A percentile compares a stretch with the other conserved stretches of the same genome.
These are phyloP conservation scores for Leucosporidium yakuticum DNA, from an alignment of 768 basidiomycete genomes.

Conservation along the genomic window DNA sequence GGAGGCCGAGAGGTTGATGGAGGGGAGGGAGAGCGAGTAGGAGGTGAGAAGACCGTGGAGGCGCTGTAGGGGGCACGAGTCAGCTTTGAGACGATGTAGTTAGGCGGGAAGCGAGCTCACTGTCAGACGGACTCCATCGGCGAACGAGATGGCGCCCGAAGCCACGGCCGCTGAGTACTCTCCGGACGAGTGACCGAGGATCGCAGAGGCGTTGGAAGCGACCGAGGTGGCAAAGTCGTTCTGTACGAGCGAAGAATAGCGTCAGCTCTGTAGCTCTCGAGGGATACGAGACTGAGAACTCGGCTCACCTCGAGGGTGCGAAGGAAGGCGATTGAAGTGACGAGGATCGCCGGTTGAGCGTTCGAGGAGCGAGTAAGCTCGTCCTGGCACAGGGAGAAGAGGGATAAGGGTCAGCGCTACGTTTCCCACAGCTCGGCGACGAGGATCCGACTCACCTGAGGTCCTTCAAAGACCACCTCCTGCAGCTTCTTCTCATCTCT, in stretches of 20 bases:
- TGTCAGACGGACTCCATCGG: constrained; percentile 36
- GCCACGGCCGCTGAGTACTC: constrained; percentile 40
- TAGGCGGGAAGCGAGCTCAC: not conserved
- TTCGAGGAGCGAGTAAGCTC: constrained; percentile 37
- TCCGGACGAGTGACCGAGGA: constrained; percentile 38
- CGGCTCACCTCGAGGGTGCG: constrained; percentile 31
- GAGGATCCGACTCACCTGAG: constrained; percentile 28
- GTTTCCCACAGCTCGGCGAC: not conserved
- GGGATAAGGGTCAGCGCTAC: not conserved
- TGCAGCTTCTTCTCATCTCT: constrained; percentile 12
- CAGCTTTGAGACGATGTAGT: not conserved
- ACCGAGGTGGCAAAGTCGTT: constrained; percentile 25
- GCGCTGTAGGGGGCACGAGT: constrained; percentile 11
- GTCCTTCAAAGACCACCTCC: constrained; percentile 35
- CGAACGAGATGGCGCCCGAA: constrained; percentile 35
- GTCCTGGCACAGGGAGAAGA: constrained; percentile 17
- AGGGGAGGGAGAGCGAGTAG: constrained; percentile 33
- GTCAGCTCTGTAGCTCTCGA: not conserved
- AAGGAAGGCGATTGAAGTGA: constrained; percentile 38
- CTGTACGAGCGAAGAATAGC: not conserved
- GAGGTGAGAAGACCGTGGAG: constrained; percentile 38
- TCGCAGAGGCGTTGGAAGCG: constrained; percentile 15
- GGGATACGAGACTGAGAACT: too few relatives aligned
- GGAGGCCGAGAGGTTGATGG: constrained; percentile 30
- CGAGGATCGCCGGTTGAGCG: constrained; percentile 39